Percentiles rank a stretch among this genome's conserved stretches.
Evolutionary conservation across 345 rosid species (phyloP).

Genomic region (Eucalyptus victrix): DNA sequence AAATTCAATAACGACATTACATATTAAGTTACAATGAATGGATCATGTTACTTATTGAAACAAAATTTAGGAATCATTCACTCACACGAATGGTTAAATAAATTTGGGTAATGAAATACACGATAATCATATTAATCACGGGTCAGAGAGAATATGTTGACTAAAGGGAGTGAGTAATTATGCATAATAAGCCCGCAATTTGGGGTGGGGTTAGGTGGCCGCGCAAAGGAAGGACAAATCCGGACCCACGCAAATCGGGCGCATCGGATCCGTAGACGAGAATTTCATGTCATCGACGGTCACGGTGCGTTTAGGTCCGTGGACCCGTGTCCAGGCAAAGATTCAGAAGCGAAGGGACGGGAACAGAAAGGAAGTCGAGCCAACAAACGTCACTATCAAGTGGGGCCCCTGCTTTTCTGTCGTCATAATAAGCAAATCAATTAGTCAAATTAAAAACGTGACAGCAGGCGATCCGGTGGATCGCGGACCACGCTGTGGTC

Average conservation of each 20-base stretch:
- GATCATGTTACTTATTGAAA: accelerated
- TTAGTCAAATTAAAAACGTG: not conserved
- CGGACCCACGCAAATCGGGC: not conserved
- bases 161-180: not conserved
- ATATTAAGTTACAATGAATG: accelerated
- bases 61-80: accelerated
- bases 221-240: not conserved
- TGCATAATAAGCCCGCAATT: not conserved
- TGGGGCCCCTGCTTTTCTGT: not conserved
- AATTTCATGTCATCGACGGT: not conserved
- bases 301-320: not conserved
- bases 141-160: not conserved
- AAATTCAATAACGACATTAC: accelerated
- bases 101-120: not conserved
- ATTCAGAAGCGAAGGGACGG: not conserved
- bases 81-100: not conserved
- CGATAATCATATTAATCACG: not conserved
- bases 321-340: not conserved
- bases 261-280: not conserved
- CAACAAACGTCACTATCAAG: not conserved
- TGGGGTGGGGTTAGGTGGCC: not conserved
- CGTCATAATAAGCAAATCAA: not conserved
- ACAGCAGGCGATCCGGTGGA: not conserved
- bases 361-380: not conserved
- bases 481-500: not conserved